Percentiles rank a stretch among this genome's conserved stretches.
phyloP scores from a whole-genome alignment of 805 yeast genomes.

The Candida lessepsii region DNA sequence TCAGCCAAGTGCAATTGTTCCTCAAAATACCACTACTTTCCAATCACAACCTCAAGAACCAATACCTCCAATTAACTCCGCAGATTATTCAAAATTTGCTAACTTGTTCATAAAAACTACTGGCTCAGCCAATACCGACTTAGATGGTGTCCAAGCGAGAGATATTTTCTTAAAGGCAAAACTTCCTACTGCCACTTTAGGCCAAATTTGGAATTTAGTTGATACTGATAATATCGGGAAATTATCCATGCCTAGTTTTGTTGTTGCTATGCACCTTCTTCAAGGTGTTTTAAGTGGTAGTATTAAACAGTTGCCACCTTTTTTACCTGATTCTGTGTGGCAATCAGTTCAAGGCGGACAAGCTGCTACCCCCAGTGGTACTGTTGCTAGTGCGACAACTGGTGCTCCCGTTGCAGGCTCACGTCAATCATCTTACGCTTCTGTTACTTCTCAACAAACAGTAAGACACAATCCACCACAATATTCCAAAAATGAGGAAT shows the following conservation, averaged over 20 bases:
- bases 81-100: constrained; percentile 63
- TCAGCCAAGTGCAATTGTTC: constrained; percentile 38
- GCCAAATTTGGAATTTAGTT: constrained; percentile 85
- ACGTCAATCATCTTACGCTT: constrained; percentile 31
- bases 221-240: constrained; percentile 75
- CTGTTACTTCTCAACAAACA: constrained; percentile 35
- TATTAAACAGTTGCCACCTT: constrained; percentile 54
- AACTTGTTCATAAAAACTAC: constrained; percentile 69
- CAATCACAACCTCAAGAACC: constrained; percentile 34
- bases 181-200: constrained; percentile 71
- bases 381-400: not conserved
- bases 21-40: constrained; percentile 29
- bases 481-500: constrained; percentile 38
- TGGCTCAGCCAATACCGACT: constrained; percentile 51
- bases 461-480: constrained; percentile 28
- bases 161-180: constrained; percentile 87
- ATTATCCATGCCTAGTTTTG: constrained; percentile 71
- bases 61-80: constrained; percentile 52
- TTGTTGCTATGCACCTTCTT: constrained; percentile 92
- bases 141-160: constrained; percentile 79
- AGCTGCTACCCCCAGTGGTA: not conserved
- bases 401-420: too few relatives aligned
- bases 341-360: too few relatives aligned
- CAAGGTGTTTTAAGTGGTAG: constrained; percentile 73
- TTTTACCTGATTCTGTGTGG: constrained; percentile 42